Percentiles rank a stretch among this genome's conserved stretches.
These are phyloP conservation scores for Scheffersomyces cryptocercus DNA, from an alignment of 1,139 yeast genomes.

Conservation along the genomic window DNA sequence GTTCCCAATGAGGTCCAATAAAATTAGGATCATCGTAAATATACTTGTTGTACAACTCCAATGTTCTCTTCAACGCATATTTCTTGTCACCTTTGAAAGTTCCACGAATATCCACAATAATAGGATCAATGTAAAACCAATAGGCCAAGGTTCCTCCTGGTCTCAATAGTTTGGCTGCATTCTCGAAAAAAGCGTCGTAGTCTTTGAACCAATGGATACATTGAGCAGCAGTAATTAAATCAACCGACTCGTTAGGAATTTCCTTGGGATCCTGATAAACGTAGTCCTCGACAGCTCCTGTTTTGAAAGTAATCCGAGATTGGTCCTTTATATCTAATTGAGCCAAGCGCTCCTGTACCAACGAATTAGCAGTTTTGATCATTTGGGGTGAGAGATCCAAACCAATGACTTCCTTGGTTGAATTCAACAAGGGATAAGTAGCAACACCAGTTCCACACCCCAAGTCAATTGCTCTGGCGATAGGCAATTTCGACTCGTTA, in stretches of 20 bases:
- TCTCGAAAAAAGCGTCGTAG: constrained; percentile 31
- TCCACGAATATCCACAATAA: constrained; percentile 29
- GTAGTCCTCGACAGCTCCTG: constrained; percentile 39
- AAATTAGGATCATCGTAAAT: constrained; percentile 37
- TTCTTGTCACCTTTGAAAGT: constrained; percentile 17
- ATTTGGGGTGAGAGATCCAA: constrained; percentile 35
- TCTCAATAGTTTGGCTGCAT: constrained; percentile 29
- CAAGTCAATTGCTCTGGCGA: constrained; percentile 30
- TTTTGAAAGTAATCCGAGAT: constrained; percentile 29
- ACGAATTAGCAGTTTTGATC: constrained; percentile 35
- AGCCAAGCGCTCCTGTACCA: constrained; percentile 21
- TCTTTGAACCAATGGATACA: constrained; percentile 50
- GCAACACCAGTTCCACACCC: constrained; percentile 49
- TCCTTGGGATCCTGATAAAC: constrained; percentile 15
- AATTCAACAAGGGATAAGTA: constrained; percentile 35
- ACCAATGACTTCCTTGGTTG: constrained; percentile 32
- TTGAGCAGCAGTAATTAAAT: constrained; percentile 47
- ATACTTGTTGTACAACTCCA: constrained; percentile 30
- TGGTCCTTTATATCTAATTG: constrained; percentile 28
- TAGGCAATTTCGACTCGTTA: constrained; percentile 14
- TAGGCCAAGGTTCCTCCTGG: constrained; percentile 44
- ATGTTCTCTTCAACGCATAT: constrained; percentile 22
- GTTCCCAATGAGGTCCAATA: constrained; percentile 48
- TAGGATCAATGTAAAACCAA: constrained; percentile 46
- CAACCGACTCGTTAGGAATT: constrained; percentile 22